These are phyloP conservation scores for Strobilomyces echinocephalus DNA, from an alignment of 768 basidiomycete species.

Conservation along the genomic window DNA sequence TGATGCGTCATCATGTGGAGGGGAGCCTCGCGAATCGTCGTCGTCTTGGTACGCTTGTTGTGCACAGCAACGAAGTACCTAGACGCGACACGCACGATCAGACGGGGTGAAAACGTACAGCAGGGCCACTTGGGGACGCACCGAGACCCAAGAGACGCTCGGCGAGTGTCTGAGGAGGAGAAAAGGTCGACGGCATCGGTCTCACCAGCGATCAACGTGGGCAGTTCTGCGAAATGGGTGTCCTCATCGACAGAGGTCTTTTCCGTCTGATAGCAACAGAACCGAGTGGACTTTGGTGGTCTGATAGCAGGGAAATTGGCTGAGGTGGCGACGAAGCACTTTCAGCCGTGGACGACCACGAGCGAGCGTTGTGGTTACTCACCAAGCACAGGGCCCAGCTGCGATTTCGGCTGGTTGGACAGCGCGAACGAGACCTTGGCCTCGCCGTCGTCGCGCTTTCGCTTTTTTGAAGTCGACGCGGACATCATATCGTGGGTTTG, in stretches of 20 bases:
- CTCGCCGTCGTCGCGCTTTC: constrained; percentile 41
- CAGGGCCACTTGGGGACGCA: constrained; percentile 33
- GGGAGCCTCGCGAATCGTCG: constrained; percentile 63
- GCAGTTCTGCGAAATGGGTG: constrained; percentile 29
- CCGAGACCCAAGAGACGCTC: constrained; percentile 62
- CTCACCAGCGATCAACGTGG: constrained; percentile 67
- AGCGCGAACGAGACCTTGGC: constrained; percentile 35
- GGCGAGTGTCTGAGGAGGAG: constrained; percentile 51
- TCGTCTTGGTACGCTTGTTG: constrained; percentile 68
- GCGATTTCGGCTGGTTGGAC: constrained; percentile 31
- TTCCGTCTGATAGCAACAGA: constrained; percentile 53
- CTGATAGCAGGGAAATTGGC: constrained; percentile 64
- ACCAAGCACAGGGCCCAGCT: constrained; percentile 53
- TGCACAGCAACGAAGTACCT: constrained; percentile 85
- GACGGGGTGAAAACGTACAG: constrained; percentile 2
- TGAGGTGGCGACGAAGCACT: constrained; percentile 26
- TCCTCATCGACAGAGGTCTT: constrained; percentile 22
- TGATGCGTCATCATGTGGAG: constrained; percentile 68
- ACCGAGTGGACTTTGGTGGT: constrained; percentile 54
- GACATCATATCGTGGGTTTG: constrained; percentile 19
- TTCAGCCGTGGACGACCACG: constrained; percentile 25
- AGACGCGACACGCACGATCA: background rate
- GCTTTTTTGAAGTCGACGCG: constrained; percentile 38
- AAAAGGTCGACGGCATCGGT: constrained; percentile 80
- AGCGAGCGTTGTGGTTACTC: constrained; percentile 20